Conservation (phyloP, 2,329 filamentous ascomycete genomes). For the Fusarium subtropicale region DNA sequence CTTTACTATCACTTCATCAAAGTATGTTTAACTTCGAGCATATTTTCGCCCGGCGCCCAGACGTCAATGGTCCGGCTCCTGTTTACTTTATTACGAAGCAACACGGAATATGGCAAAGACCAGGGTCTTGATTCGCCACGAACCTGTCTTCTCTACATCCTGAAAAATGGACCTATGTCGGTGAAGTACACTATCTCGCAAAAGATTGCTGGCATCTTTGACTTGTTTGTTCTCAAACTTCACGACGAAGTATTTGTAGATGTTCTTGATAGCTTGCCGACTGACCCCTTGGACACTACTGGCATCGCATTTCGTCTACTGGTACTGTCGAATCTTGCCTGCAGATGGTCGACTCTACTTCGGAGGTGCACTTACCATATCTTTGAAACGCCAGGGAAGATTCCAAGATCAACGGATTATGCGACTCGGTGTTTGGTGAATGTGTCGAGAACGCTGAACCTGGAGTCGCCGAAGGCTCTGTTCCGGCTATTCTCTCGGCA, state of each 20-base stretch:
- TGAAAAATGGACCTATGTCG: conserved; percentile 72
- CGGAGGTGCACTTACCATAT: conserved; percentile 92
- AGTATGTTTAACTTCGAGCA: conserved; percentile 72
- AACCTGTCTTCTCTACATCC: conserved; percentile 79
- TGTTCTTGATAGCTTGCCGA: conserved; percentile 81
- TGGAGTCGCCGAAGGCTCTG: conserved; percentile 75
- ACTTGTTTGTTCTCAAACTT: conserved; percentile 80
- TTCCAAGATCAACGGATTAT: conserved; percentile 73
- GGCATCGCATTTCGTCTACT: conserved; percentile 87
- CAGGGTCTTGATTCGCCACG: conserved; percentile 69
- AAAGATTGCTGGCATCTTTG: conserved; percentile 79
- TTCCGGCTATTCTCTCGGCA: conserved; percentile 90
- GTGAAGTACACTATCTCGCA: conserved; percentile 82
- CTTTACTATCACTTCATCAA: conserved; percentile 84
- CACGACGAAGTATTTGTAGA: conserved; percentile 90
- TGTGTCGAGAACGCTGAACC: conserved; percentile 73
- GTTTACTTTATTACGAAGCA: conserved; percentile 73
- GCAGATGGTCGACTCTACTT: conserved; percentile 85
- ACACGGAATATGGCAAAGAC: conserved; percentile 73
- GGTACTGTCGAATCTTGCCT: conserved; percentile 80
- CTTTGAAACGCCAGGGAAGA: conserved; percentile 86
- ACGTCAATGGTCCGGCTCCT: conserved; percentile 76
- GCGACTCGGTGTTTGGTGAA: conserved; percentile 76
- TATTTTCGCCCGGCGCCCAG: conserved; percentile 77
- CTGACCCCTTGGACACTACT: conserved; percentile 76